Evolutionary conservation across 495 filamentous ascomycete species (phyloP).

Genomic region (Neurospora sp.): DNA sequence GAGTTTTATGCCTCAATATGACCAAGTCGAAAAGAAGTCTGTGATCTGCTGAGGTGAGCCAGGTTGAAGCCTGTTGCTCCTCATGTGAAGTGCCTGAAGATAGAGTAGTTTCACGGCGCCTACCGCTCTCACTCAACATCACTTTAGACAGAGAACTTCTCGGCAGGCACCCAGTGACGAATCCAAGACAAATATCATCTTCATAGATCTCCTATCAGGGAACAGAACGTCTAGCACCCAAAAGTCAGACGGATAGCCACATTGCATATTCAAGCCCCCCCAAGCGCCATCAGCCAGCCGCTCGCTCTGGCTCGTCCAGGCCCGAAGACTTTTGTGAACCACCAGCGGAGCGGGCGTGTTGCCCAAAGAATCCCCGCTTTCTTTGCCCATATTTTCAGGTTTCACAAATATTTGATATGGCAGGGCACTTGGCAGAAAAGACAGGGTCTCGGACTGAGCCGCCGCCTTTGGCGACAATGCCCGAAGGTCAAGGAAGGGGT

Average conservation of each 20-base stretch:
- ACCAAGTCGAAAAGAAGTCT: background rate
- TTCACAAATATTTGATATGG: background rate
- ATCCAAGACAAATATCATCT: background rate
- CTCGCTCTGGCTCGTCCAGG: background rate
- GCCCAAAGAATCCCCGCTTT: background rate
- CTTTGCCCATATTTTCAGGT: background rate
- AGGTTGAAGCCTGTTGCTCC: background rate
- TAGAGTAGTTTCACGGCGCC: background rate
- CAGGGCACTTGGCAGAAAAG: background rate
- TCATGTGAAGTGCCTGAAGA: background rate
- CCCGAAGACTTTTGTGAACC: background rate
- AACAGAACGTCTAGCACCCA: background rate
- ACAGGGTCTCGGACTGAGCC: background rate
- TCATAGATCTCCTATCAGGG: background rate
- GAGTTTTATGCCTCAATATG: background rate
- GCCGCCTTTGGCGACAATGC: background rate
- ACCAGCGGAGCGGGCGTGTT: background rate
- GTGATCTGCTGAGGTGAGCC: background rate
- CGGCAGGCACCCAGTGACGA: background rate
- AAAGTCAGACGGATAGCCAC: background rate
- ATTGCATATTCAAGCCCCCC: background rate
- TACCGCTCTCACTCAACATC: background rate
- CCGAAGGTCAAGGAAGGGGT: background rate
- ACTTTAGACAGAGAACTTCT: background rate
- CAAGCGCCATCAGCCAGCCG: background rate